A percentile compares a stretch with the other conserved stretches of the same genome.
Conservation (phyloP, 345 rosid genomes). For the Eutrema japonicum region DNA sequence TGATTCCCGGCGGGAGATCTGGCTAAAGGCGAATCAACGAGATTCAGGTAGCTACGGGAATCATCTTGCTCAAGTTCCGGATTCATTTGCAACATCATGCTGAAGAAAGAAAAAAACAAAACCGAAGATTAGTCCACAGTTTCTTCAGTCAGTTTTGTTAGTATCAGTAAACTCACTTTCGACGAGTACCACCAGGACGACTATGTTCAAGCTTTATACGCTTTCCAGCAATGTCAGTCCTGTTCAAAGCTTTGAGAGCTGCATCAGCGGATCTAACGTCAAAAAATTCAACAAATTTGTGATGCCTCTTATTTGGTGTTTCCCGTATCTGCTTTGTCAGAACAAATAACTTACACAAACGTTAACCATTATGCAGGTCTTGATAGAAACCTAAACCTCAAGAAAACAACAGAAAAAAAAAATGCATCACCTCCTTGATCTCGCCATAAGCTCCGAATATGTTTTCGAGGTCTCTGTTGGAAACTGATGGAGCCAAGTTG, state of each 20-base stretch:
- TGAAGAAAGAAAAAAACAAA: constrained; percentile 29
- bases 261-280: constrained; percentile 84
- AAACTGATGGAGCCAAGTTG: constrained; percentile 79
- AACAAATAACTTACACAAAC: constrained; percentile 39
- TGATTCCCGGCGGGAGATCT: constrained; percentile 60
- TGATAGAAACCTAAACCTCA: constrained; percentile 7
- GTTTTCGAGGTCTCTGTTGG: constrained; percentile 69
- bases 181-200: constrained; percentile 87
- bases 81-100: constrained; percentile 65
- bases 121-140: background rate
- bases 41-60: constrained; percentile 52
- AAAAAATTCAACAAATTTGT: constrained; percentile 80
- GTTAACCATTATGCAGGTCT: constrained; percentile 28
- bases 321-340: constrained; percentile 68
- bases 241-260: constrained; percentile 72
- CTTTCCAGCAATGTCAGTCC: constrained; percentile 80
- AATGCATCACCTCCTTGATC: constrained; percentile 70
- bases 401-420: background rate
- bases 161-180: constrained; percentile 49
- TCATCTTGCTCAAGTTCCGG: constrained; percentile 74
- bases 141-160: background rate
- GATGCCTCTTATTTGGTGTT: constrained; percentile 86
- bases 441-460: constrained; percentile 77
- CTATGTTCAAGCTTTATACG: constrained; percentile 88
- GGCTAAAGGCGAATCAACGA: constrained; percentile 56